A percentile compares a stretch with the other conserved stretches of the same genome.
phyloP scores from a whole-genome alignment of 139 green algal genomes.

The Axilococcus clingmanii region DNA sequence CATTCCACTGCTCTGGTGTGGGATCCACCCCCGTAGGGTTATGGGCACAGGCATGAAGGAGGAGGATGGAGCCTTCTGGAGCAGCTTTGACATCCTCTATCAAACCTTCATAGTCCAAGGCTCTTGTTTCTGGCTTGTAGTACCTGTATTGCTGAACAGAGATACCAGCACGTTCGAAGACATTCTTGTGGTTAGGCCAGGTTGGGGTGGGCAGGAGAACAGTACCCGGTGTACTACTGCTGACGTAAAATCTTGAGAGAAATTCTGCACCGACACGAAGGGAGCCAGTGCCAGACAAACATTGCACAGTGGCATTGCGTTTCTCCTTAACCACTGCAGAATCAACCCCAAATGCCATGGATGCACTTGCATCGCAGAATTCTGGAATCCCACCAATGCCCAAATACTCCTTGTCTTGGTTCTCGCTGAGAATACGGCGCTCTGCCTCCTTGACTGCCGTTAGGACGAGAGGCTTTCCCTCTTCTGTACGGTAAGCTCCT shows the following conservation, averaged over 20 bases:
- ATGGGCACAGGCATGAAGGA: constrained; percentile 96
- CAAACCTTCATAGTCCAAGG: constrained; percentile 94
- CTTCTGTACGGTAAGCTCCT: constrained; percentile 89
- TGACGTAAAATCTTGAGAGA: constrained; percentile 74
- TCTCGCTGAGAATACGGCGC: constrained; percentile 68
- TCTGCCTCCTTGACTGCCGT: constrained; percentile 89
- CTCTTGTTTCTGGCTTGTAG: constrained; percentile 87
- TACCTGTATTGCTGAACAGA: constrained; percentile 88
- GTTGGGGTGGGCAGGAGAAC: constrained; percentile 84
- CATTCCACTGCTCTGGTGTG: constrained; percentile 85
- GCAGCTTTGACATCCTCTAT: constrained; percentile 75
- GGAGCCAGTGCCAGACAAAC: constrained; percentile 87
- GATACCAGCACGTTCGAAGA: constrained; percentile 49
- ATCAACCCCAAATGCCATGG: constrained; percentile 76
- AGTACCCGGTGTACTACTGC: constrained; percentile 57
- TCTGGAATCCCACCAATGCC: constrained; percentile 81
- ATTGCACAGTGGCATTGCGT: constrained; percentile 65
- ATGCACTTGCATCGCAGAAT: constrained; percentile 77
- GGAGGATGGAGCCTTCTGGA: constrained; percentile 77
- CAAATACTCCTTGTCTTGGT: constrained; percentile 86
- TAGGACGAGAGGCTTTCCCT: constrained; percentile 91
- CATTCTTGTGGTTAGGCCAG: constrained; percentile 78
- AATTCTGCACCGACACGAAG: constrained; percentile 87
- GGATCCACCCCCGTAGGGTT: constrained; percentile 98
- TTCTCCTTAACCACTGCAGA: constrained; percentile 63